A percentile compares a stretch with the other conserved stretches of the same genome.
Conservation (phyloP, 2,329 filamentous ascomycete genomes). For the Fusarium xyrophilum region DNA sequence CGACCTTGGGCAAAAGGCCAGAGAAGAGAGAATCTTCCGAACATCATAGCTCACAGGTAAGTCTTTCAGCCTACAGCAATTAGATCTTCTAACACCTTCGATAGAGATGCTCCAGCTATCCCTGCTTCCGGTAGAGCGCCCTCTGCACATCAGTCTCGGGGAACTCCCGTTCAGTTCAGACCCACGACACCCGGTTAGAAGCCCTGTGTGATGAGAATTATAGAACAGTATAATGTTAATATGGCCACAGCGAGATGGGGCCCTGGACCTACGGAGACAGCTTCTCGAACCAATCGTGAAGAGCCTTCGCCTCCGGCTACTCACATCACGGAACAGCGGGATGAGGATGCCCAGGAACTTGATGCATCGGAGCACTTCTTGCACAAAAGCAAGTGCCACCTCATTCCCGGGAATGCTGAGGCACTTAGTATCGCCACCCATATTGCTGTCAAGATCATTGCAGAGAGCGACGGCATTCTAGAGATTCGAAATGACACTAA, state of each 20-base stretch:
- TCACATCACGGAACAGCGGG: not conserved
- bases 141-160: not conserved
- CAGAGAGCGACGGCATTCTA: not conserved
- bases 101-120: not conserved
- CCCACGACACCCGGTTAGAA: slow-evolving; percentile 25
- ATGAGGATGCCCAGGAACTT: not conserved
- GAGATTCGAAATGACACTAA: slow-evolving; percentile 23
- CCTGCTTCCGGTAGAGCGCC: not conserved
- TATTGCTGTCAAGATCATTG: slow-evolving; percentile 28
- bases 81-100: not conserved
- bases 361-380: slow-evolving; percentile 20
- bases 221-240: not conserved
- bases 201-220: slow-evolving; percentile 6
- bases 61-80: not conserved
- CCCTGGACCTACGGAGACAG: not conserved
- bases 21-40: not conserved
- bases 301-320: not conserved
- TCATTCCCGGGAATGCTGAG: slow-evolving; percentile 20
- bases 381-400: slow-evolving; percentile 25
- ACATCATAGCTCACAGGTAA: not conserved
- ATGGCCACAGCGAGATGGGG: slow-evolving; percentile 16
- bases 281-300: not conserved
- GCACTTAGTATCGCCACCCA: slow-evolving; percentile 5
- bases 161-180: slow-evolving; percentile 1
- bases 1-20: slow-evolving; percentile 35